Percentiles rank a stretch among this genome's conserved stretches.
Conservation (phyloP, 2,329 filamentous ascomycete genomes). For the Fusarium anguioides region DNA sequence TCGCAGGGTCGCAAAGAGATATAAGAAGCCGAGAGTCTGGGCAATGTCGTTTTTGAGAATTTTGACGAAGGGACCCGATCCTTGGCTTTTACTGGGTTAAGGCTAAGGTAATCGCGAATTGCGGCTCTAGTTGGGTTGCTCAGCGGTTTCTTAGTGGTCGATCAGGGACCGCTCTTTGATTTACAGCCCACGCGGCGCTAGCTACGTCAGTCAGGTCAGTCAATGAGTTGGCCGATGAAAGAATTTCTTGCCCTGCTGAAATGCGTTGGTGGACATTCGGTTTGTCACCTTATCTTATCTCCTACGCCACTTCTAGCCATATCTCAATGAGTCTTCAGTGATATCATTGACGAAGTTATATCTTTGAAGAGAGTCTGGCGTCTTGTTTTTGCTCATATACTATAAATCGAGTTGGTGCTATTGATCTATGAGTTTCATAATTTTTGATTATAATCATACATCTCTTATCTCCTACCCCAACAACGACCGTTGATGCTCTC, state of each 20-base stretch:
- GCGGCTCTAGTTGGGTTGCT: constrained; percentile 30
- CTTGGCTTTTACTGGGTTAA: constrained; percentile 10
- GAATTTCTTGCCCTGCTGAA: constrained; percentile 12
- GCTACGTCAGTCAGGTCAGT: neutral
- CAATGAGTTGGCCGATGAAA: constrained; percentile 6
- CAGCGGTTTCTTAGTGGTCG: constrained; percentile 27
- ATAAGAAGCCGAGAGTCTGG: constrained; percentile 20
- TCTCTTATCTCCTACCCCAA: constrained; percentile 18
- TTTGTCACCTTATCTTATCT: constrained; percentile 24
- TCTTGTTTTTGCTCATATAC: neutral
- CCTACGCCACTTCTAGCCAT: neutral
- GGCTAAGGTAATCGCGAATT: constrained; percentile 26
- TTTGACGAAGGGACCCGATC: constrained; percentile 25
- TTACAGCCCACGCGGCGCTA: constrained; percentile 10
- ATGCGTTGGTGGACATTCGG: neutral
- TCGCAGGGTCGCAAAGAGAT: too few relatives aligned
- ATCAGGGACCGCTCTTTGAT: constrained; percentile 9
- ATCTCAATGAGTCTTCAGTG: neutral
- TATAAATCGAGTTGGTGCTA: neutral
- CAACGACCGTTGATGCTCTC: constrained; percentile 58
- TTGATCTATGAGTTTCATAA: neutral
- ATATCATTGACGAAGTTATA: neutral
- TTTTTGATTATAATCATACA: constrained; percentile 2
- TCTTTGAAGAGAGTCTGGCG: neutral
- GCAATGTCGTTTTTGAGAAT: constrained; percentile 37